phyloP scores from a whole-genome alignment of 805 yeast species.

The Metschnikowia reukaufii region DNA sequence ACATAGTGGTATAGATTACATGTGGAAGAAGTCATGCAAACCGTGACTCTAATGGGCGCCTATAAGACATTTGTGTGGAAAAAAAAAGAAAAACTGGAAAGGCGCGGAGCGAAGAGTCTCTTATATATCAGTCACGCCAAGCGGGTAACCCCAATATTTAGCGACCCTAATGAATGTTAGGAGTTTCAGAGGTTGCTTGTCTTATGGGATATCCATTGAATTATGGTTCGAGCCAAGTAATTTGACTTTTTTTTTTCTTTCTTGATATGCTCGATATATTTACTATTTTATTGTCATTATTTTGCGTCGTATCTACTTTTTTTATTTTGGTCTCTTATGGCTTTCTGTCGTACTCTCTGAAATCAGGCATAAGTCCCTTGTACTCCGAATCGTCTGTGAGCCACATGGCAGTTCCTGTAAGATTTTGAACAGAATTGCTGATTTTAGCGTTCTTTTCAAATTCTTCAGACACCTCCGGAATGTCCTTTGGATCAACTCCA shows the following conservation, averaged over 20 bases:
- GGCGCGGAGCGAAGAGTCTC: not conserved
- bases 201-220: not conserved
- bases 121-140: constrained; percentile 14
- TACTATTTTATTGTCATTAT: too few relatives aligned
- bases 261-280: too few relatives aligned
- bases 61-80: constrained; percentile 49
- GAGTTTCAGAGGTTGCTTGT: too few relatives aligned
- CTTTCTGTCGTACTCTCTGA: constrained; percentile 57
- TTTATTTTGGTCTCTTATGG: not conserved
- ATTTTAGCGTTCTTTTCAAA: constrained; percentile 60
- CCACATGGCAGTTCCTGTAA: constrained; percentile 60
- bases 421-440: constrained; percentile 55
- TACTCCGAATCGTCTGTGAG: constrained; percentile 51
- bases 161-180: too few relatives aligned
- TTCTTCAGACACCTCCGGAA: constrained; percentile 52
- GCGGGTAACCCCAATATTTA: constrained; percentile 23
- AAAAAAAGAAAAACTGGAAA: constrained; percentile 1
- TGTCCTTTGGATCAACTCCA: constrained; percentile 57
- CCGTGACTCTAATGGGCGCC: constrained; percentile 89
- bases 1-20: constrained; percentile 46
- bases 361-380: constrained; percentile 56
- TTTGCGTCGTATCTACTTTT: not conserved
- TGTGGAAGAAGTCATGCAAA: constrained; percentile 49
- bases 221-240: too few relatives aligned
- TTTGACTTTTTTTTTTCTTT: too few relatives aligned